Percentiles rank a stretch among this genome's conserved stretches.
These are phyloP conservation scores for Sedum album DNA, from an alignment of 164 flowering plant species.

Conservation along the genomic window DNA sequence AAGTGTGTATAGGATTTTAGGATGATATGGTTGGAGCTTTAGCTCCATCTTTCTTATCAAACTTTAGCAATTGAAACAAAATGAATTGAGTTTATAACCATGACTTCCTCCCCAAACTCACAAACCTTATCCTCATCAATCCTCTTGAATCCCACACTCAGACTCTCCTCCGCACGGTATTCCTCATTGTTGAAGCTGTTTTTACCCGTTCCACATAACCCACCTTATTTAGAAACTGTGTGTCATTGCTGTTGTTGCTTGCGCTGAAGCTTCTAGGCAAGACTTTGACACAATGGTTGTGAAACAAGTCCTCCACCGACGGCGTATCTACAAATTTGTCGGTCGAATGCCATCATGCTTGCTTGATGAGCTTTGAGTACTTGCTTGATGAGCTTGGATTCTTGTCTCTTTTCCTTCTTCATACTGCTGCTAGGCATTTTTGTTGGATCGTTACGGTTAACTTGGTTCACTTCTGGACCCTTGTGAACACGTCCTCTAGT, in stretches of 20 bases:
- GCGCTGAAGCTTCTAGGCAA: conserved; percentile 42
- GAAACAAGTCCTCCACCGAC: conserved; percentile 9
- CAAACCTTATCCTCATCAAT: conserved; percentile 62
- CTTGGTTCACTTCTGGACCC: too few relatives aligned
- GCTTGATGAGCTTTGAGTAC: too few relatives aligned
- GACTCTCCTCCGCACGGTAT: neutral
- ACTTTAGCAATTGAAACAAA: too few relatives aligned
- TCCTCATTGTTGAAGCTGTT: conserved; percentile 4
- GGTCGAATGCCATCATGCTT: conserved; percentile 11
- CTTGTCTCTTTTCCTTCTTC: too few relatives aligned
- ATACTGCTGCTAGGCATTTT: too few relatives aligned
- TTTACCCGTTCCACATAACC: neutral
- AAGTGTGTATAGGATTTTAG: too few relatives aligned
- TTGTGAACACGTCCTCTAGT: too few relatives aligned
- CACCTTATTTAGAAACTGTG: too few relatives aligned
- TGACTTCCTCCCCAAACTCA: conserved; percentile 30
- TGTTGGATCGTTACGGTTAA: too few relatives aligned
- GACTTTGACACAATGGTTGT: conserved; percentile 12
- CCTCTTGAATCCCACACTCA: conserved; percentile 38
- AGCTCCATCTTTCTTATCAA: too few relatives aligned
- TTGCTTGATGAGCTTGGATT: too few relatives aligned
- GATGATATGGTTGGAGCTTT: too few relatives aligned
- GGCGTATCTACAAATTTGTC: neutral
- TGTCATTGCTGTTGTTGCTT: neutral
- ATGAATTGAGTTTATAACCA: conserved; percentile 24